Percentiles rank a stretch among this genome's conserved stretches.
phyloP scores from a whole-genome alignment of 2,329 filamentous ascomycete genomes.

The Ophiostoma perfectum region DNA sequence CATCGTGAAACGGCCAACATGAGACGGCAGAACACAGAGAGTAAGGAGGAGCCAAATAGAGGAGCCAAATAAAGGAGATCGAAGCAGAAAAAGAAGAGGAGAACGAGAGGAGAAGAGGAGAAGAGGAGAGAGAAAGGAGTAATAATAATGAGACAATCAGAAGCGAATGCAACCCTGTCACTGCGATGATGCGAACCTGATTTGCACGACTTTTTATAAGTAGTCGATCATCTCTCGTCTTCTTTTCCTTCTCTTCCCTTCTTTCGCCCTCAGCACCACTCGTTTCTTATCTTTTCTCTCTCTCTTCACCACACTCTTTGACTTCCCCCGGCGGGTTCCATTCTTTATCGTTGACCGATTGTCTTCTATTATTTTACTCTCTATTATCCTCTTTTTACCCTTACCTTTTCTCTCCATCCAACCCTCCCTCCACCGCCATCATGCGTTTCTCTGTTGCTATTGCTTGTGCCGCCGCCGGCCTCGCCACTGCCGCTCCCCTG shows the following conservation, averaged over 20 bases:
- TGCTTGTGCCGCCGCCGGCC: constrained; percentile 21
- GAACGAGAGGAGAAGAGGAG: not conserved
- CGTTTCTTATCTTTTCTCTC: constrained; percentile 6
- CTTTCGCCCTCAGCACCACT: not conserved
- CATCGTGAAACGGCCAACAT: constrained; percentile 14
- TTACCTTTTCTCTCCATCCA: not conserved
- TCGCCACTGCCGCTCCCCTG: constrained; percentile 18
- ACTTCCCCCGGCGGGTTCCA: constrained; percentile 18
- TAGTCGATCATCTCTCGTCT: constrained; percentile 3
- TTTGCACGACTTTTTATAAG: not conserved
- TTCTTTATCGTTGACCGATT: constrained; percentile 25
- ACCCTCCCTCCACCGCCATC: constrained; percentile 8
- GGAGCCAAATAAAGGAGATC: too few relatives aligned
- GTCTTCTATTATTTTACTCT: constrained; percentile 1
- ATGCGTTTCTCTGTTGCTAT: constrained; percentile 25
- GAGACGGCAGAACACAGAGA: constrained; percentile 1
- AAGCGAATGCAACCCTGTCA: constrained; percentile 13
- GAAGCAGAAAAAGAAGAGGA: too few relatives aligned
- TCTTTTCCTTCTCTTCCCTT: not conserved
- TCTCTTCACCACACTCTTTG: constrained; percentile 2
- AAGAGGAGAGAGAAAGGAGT: not conserved
- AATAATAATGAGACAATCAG: constrained; percentile 6
- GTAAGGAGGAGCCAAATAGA: not conserved
- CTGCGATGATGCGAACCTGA: not conserved
- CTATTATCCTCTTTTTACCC: not conserved